A percentile compares a stretch with the other conserved stretches of the same genome.
Evolutionary conservation across 1,284 basidiomycete genomes (phyloP).

Genomic region (Fomitopsis schrenkii): DNA sequence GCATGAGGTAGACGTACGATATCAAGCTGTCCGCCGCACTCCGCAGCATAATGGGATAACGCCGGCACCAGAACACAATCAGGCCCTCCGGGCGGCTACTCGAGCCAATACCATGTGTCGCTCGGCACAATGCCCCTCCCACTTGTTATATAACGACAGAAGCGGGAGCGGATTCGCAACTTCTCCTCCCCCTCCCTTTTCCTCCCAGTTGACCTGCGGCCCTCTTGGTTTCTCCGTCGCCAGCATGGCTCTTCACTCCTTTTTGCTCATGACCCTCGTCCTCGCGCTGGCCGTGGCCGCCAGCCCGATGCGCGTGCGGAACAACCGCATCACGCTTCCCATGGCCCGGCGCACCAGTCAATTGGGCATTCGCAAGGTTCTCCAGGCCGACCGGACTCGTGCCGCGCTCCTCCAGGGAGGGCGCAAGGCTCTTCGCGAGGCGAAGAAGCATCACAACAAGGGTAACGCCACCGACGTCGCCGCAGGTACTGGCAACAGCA

Average conservation of each 20-base stretch:
- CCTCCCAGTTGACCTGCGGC: constrained; percentile 1
- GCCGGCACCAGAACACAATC: background rate
- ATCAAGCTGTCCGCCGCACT: background rate
- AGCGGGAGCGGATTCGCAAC: background rate
- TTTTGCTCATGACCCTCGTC: constrained; percentile 16
- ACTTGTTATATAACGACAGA: background rate
- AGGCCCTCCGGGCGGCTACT: background rate
- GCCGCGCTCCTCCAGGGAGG: constrained; percentile 15
- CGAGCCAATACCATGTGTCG: background rate
- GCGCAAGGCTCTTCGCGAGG: constrained; percentile 9
- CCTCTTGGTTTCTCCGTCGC: constrained; percentile 3
- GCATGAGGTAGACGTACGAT: background rate
- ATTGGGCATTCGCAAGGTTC: constrained; percentile 19
- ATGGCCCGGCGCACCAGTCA: constrained; percentile 25
- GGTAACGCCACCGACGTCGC: constrained; percentile 12
- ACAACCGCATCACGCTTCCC: constrained; percentile 20
- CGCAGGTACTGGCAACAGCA: background rate
- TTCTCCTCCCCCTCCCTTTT: background rate
- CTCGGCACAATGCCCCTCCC: background rate
- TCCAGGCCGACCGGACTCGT: constrained; percentile 24
- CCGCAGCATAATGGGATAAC: background rate
- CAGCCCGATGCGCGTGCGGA: constrained; percentile 21
- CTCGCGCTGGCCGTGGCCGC: constrained; percentile 20
- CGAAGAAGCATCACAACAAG: constrained; percentile 9
- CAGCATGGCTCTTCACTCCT: constrained; percentile 10